phyloP scores from a whole-genome alignment of 257 asterid genomes.

The Thymus mandschuricus region DNA sequence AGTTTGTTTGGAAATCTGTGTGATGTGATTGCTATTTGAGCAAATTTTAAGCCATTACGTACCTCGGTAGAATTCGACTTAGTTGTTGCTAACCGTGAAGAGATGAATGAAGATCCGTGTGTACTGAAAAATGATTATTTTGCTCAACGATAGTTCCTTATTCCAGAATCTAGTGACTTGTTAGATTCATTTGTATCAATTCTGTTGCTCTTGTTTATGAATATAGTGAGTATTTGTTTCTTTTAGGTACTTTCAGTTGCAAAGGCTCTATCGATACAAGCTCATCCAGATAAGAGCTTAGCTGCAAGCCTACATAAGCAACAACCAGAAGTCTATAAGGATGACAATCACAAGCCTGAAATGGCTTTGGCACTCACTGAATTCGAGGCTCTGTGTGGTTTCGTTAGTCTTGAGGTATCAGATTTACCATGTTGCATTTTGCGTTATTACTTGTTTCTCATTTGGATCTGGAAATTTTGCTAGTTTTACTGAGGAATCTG shows the following conservation, averaged over 20 bases:
- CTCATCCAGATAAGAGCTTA: constrained; percentile 90
- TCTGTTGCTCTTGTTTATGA: neutral
- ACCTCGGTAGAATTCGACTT: neutral
- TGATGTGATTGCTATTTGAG: constrained; percentile 8
- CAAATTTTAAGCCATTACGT: neutral
- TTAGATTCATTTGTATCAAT: neutral
- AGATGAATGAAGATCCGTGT: constrained; percentile 13
- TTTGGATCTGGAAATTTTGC: constrained; percentile 24
- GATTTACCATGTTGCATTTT: constrained; percentile 9
- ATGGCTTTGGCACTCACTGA: constrained; percentile 91
- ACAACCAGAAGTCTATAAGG: constrained; percentile 75
- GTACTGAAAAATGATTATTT: neutral
- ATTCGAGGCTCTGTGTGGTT: constrained; percentile 90
- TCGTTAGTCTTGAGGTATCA: constrained; percentile 71
- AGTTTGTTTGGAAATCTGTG: neutral
- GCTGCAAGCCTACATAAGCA: constrained; percentile 71
- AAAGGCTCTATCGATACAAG: constrained; percentile 90
- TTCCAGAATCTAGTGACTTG: constrained; percentile 4
- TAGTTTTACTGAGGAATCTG: neutral
- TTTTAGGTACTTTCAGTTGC: constrained; percentile 84
- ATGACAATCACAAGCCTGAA: constrained; percentile 98
- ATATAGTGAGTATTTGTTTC: neutral
- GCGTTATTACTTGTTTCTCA: neutral
- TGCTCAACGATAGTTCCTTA: constrained; percentile 1
- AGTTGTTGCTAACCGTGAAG: neutral